phyloP scores from a whole-genome alignment of 768 basidiomycete genomes.

The Naganishia friedmannii region DNA sequence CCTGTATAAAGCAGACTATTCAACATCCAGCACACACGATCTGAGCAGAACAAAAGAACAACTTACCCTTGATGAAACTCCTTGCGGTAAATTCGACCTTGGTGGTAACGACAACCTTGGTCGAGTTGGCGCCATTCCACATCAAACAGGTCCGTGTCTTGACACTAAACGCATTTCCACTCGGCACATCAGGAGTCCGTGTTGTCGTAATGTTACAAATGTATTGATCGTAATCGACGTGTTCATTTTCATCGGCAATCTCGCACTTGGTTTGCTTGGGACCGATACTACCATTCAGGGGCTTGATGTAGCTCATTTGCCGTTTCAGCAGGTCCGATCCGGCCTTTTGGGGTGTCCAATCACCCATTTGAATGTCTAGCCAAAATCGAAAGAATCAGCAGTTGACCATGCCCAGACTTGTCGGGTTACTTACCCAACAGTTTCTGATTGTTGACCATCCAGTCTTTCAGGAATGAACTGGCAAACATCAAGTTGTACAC shows the following conservation, averaged over 20 bases:
- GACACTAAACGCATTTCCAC: slow-evolving; percentile 85
- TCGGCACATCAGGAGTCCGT: slow-evolving; percentile 88
- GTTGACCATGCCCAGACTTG: background rate
- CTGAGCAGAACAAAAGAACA: background rate
- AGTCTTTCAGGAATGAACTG: slow-evolving; percentile 91
- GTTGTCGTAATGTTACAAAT: slow-evolving; percentile 83
- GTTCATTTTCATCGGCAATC: slow-evolving; percentile 76
- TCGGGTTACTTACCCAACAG: slow-evolving; percentile 64
- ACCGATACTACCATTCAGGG: slow-evolving; percentile 77
- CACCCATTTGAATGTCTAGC: slow-evolving; percentile 88
- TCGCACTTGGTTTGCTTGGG: slow-evolving; percentile 96
- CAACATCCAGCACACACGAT: background rate
- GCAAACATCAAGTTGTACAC: slow-evolving; percentile 95
- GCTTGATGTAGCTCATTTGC: slow-evolving; percentile 96
- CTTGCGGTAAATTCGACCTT: slow-evolving; percentile 94
- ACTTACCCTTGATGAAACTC: slow-evolving; percentile 88
- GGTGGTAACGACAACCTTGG: slow-evolving; percentile 78
- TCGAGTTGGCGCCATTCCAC: slow-evolving; percentile 79
- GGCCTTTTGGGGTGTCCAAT: slow-evolving; percentile 73
- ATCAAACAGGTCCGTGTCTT: slow-evolving; percentile 92
- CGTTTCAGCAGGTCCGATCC: slow-evolving; percentile 71
- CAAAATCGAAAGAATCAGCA: background rate
- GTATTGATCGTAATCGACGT: slow-evolving; percentile 79
- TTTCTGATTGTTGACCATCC: slow-evolving; percentile 84
- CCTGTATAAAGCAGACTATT: slow-evolving; percentile 56